These are phyloP conservation scores for Ampelocalamus luodianensis DNA, from an alignment of 176 grass and related monocot genomes.

Conservation along the genomic window DNA sequence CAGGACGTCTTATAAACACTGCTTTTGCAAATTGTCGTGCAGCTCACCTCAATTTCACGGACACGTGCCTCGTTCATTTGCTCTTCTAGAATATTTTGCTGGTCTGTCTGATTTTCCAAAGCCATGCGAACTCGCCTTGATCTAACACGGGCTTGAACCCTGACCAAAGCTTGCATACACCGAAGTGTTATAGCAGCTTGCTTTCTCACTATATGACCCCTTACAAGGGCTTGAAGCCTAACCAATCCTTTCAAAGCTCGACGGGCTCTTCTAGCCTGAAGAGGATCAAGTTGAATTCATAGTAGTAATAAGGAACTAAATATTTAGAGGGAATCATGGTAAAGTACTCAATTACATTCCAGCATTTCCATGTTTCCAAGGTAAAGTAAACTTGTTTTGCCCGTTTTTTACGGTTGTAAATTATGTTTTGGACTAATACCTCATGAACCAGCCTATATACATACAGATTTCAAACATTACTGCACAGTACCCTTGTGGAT, in stretches of 20 bases:
- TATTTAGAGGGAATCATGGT: background rate
- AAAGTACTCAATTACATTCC: background rate
- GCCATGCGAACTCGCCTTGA: conserved; percentile 82
- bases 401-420: background rate
- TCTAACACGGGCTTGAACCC: conserved; percentile 91
- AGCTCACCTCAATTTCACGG: conserved; percentile 83
- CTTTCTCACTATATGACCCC: conserved; percentile 96
- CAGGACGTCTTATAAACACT: conserved; percentile 8
- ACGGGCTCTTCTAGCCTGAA: conserved; percentile 91
- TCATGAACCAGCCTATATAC: background rate
- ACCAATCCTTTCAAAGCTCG: conserved; percentile 89
- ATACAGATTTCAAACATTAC: conserved; percentile 7
- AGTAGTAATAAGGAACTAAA: conserved; percentile 4
- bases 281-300: conserved; percentile 28
- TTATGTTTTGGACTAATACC: background rate
- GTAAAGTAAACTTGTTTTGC: background rate
- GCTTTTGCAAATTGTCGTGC: conserved; percentile 20
- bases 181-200: conserved; percentile 90
- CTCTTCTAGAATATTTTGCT: conserved; percentile 54
- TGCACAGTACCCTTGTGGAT: background rate
- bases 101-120: conserved; percentile 80
- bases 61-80: conserved; percentile 52
- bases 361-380: background rate
- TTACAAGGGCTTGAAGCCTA: conserved; percentile 95
- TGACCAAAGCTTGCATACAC: conserved; percentile 94